Percentiles rank a stretch among this genome's conserved stretches.
These are phyloP conservation scores for Urostyla sp. DNA, from an alignment of 73 alveolate species.

Conservation along the genomic window DNA sequence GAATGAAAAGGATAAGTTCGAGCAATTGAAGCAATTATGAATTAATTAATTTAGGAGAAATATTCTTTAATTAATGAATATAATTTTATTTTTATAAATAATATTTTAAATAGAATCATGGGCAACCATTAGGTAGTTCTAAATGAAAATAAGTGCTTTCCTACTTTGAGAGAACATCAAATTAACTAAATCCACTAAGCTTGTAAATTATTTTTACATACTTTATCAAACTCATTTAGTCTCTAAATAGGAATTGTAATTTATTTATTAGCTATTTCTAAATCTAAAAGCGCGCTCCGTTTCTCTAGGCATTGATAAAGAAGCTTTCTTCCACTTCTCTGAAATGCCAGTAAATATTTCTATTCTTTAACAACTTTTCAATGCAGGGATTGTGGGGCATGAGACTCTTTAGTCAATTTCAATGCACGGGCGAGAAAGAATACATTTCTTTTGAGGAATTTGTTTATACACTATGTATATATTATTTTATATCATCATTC, in stretches of 20 bases:
- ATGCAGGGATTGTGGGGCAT: conserved; percentile 30
- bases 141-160: not conserved
- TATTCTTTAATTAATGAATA: not conserved
- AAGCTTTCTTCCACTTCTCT: conserved; percentile 22
- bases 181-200: not conserved
- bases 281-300: conserved; percentile 9
- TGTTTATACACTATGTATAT: not conserved
- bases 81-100: not conserved
- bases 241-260: conserved; percentile 4
- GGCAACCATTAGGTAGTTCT: conserved; percentile 4
- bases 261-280: not conserved
- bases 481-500: not conserved
- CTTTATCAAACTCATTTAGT: not conserved
- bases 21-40: not conserved
- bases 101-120: not conserved
- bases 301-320: conserved; percentile 24
- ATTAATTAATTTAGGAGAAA: not conserved
- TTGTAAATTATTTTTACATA: not conserved
- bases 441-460: conserved; percentile 19
- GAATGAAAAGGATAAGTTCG: not conserved
- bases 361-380: not conserved
- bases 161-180: not conserved
- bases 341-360: conserved; percentile 18
- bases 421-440: not conserved
- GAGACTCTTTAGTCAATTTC: not conserved